A percentile compares a stretch with the other conserved stretches of the same genome.
Evolutionary conservation across 2,329 filamentous ascomycete genomes (phyloP).

Genomic region (Elsinoe arachidis): DNA sequence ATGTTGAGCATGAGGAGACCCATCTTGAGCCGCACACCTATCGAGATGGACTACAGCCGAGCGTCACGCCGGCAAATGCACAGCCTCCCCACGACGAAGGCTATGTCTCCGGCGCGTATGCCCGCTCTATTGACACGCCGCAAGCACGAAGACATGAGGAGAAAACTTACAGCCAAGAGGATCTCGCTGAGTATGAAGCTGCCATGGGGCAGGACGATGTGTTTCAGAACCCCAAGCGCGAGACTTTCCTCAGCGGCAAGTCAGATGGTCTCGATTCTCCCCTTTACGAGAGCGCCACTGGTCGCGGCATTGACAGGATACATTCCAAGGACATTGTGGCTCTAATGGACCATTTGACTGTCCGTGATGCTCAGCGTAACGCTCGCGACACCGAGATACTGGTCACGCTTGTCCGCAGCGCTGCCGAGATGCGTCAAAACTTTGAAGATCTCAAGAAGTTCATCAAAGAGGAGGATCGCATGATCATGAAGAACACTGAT

Average conservation of each 20-base stretch:
- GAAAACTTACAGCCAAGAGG: conserved; percentile 1
- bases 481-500: conserved; percentile 79
- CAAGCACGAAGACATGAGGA: neutral
- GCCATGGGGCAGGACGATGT: conserved; percentile 48
- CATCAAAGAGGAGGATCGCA: conserved; percentile 79
- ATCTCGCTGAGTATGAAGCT: conserved; percentile 30
- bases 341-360: conserved; percentile 96
- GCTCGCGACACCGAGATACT: conserved; percentile 94
- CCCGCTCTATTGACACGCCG: conserved; percentile 15
- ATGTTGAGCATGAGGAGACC: conserved; percentile 9
- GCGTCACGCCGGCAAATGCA: conserved; percentile 12
- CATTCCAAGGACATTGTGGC: conserved; percentile 95
- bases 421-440: conserved; percentile 92
- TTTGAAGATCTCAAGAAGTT: conserved; percentile 93
- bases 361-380: conserved; percentile 91
- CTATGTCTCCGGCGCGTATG: conserved; percentile 16
- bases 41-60: conserved; percentile 11
- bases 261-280: conserved; percentile 87
- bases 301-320: conserved; percentile 80
- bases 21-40: conserved; percentile 12
- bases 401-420: conserved; percentile 84
- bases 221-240: conserved; percentile 48
- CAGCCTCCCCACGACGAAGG: conserved; percentile 15
- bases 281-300: conserved; percentile 81
- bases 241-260: conserved; percentile 71